These are phyloP conservation scores for Anthracocystis panici-leucophaei DNA, from an alignment of 1,284 basidiomycete genomes.

Conservation along the genomic window DNA sequence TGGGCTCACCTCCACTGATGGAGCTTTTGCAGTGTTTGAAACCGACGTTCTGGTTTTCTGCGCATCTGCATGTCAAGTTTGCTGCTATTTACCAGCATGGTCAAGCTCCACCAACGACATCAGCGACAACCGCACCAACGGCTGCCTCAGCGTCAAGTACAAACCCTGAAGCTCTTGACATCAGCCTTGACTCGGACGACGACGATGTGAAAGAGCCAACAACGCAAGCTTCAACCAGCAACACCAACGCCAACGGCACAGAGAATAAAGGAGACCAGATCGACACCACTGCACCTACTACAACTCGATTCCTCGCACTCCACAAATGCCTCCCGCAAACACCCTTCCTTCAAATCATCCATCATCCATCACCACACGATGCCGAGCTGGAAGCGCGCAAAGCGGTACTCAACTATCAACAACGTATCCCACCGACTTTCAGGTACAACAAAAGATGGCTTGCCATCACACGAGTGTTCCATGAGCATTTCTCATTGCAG, in stretches of 20 bases:
- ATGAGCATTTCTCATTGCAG: slow-evolving; percentile 79
- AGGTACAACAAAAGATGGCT: slow-evolving; percentile 87
- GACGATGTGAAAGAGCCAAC: slow-evolving; percentile 5
- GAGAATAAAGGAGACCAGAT: background rate
- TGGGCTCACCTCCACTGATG: slow-evolving; percentile 91
- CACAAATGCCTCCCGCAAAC: slow-evolving; percentile 89
- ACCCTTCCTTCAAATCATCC: slow-evolving; percentile 76
- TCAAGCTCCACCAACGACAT: slow-evolving; percentile 1
- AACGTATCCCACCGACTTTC: slow-evolving; percentile 68
- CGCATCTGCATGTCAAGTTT: slow-evolving; percentile 87
- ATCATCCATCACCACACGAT: slow-evolving; percentile 41
- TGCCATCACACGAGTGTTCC: slow-evolving; percentile 87
- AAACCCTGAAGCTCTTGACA: slow-evolving; percentile 57
- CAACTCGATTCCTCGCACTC: slow-evolving; percentile 87
- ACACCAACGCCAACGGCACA: background rate
- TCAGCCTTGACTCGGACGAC: slow-evolving; percentile 43
- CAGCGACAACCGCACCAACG: background rate
- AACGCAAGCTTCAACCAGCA: background rate
- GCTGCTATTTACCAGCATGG: slow-evolving; percentile 48
- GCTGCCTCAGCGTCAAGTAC: background rate
- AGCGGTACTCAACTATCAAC: slow-evolving; percentile 10
- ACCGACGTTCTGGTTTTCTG: slow-evolving; percentile 94
- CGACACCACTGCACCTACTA: background rate
- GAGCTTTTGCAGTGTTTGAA: slow-evolving; percentile 80
- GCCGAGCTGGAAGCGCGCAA: slow-evolving; percentile 27